Base-by-base conservation (phyloP, 768 basidiomycete genomes). In the Suillus weaverae region DNA sequence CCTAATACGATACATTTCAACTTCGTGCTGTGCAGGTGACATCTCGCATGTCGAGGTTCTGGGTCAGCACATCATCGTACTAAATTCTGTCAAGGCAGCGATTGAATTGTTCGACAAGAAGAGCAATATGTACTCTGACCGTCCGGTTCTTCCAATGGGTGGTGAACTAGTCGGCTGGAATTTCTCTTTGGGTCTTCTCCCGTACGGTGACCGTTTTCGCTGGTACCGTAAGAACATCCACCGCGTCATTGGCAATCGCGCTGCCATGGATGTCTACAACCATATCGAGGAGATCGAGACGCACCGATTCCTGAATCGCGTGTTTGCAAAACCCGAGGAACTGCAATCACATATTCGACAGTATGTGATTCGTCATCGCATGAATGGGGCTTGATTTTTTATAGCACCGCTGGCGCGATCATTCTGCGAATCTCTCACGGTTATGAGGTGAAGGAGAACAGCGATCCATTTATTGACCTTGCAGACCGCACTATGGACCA, bases 41-140 rank as follows among this genome's bases (percentile, higher is more conserved):
- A 86, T 89, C 26, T 81, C 81, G 66, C 88, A 86, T 59, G 80
- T 83, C 5, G 87, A 84, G 38, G 77, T 88, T 18, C 76, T 89
- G 4, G 87, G 87, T 2, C 87, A 87, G 65, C 79, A 86, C 48
- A 73, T 89, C 38, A 72, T 89, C 51, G 75, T 89, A 53, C 67
- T 89, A 32, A 87, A 86, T 69, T 84, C 81, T 14, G 78, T 78
- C 36, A 79, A 81, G 70, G 70, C 77, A 20, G 86, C 86, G n/a
- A 59, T 77, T 66, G 85, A 88, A 57, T 80, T 90, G 77, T 78
- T 89, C 54, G 86, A 90, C 74, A 88, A 87, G 74, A 87, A 87
- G 69, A 86, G 86, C 64, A 77, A 83, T 32, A 81, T 84, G 46
- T 89, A 89, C 72, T 89, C 88, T 33, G 88, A 89, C 68, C 84